These are phyloP conservation scores for Nakazawaea peltata DNA, from an alignment of 805 yeast genomes.

Conservation along the genomic window DNA sequence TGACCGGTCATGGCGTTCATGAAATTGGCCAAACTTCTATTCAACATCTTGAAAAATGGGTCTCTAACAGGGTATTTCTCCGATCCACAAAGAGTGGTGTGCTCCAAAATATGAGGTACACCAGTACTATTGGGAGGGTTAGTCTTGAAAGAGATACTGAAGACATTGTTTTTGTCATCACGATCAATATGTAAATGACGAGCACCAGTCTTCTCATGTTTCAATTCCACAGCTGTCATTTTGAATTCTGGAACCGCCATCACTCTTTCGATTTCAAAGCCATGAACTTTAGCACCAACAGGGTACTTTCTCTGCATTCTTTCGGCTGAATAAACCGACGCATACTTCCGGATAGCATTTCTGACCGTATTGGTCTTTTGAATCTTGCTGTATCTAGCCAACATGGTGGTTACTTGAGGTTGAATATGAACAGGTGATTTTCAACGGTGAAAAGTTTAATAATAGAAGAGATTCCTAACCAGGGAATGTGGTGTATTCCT, in stretches of 20 bases:
- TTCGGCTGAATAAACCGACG: constrained; percentile 11
- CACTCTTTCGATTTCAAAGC: constrained; percentile 58
- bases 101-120: constrained; percentile 93
- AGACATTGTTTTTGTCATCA: constrained; percentile 79
- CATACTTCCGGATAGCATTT: too few relatives aligned
- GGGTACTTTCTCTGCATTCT: constrained; percentile 40
- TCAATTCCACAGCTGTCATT: constrained; percentile 65
- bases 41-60: constrained; percentile 96
- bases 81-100: constrained; percentile 94
- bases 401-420: too few relatives aligned
- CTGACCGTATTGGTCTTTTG: too few relatives aligned
- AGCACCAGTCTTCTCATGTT: constrained; percentile 65
- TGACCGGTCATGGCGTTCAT: constrained; percentile 99
- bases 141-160: constrained; percentile 84
- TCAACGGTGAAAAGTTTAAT: too few relatives aligned
- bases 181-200: constrained; percentile 81
- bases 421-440: too few relatives aligned
- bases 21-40: constrained; percentile 87
- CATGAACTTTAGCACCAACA: constrained; percentile 53
- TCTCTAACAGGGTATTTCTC: constrained; percentile 87
- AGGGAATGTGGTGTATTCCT: too few relatives aligned
- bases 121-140: constrained; percentile 95
- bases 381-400: too few relatives aligned
- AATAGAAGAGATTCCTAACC: too few relatives aligned
- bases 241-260: constrained; percentile 75